Base-by-base conservation (phyloP, 495 filamentous ascomycete genomes). In the Cetradonia linearis region DNA sequence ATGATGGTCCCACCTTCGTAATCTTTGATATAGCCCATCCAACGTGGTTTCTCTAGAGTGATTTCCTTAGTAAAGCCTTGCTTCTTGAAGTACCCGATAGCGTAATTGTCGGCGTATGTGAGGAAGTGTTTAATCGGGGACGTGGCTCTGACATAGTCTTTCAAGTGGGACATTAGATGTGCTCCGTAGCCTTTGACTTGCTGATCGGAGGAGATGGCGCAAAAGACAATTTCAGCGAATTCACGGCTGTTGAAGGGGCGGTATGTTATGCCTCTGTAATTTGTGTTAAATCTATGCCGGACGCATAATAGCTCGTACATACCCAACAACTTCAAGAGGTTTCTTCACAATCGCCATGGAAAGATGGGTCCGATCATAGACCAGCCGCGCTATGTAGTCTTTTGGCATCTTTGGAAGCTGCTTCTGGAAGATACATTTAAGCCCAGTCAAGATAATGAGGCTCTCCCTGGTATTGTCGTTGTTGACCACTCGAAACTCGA, bases 11-110 rank as follows among this genome's bases (percentile, higher is more conserved):
- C 93, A 33, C 93, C 93, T 74, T 98, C 93, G 72, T 98, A 98
- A 72, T 98, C 93, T 72, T 98, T 98, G 71, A 98, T 98, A 69
- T 96, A 98, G 33, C 93, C 93, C 94, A 97, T 98, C 93, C 93
- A 98, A 20, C 88, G 84, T 9, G 85, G 81, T 68, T 83, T 86
- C 48, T 91, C 88, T 2, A 98, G 82, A 0, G 90, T 96, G 65
- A 98, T 97, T 63, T 98, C 91, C 70, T 98, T 98, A 0, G 94
- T 97, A 66, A 98, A 98, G 0, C 93, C 93, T 71, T 98, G 93
- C 71, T 98, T 98, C 71, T 97, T 95, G 76, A 98, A 98, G 69
- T 97, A 98, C 9, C 94, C 93, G 64, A 96, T 98, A 25, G 93
- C 93, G 68, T 97, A 97, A 70, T 98, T 98, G 71, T 98, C 94